Percentiles rank a stretch among this genome's conserved stretches.
phyloP scores from a whole-genome alignment of 2,329 filamentous ascomycete species.

The Epichloe hybrida region DNA sequence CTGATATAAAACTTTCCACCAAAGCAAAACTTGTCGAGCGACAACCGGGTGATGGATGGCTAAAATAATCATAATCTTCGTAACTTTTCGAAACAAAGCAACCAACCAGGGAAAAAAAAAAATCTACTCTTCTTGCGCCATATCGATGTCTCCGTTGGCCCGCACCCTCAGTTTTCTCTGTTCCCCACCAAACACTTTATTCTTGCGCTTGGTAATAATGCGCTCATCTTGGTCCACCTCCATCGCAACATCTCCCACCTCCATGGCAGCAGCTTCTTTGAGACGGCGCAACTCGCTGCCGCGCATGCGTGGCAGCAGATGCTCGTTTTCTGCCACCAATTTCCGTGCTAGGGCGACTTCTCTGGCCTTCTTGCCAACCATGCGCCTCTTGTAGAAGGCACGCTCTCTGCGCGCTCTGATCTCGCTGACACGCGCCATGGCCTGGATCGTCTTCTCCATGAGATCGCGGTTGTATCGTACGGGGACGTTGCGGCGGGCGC shows the following conservation, averaged over 20 bases:
- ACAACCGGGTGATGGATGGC: background rate
- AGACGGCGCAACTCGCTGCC: slow-evolving; percentile 48
- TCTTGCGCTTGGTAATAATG: slow-evolving; percentile 14
- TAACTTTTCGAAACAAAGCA: background rate
- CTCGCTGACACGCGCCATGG: slow-evolving; percentile 83
- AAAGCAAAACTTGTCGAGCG: background rate
- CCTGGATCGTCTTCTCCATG: slow-evolving; percentile 72
- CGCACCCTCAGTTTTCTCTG: slow-evolving; percentile 25
- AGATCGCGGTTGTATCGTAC: slow-evolving; percentile 93
- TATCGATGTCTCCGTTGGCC: slow-evolving; percentile 22
- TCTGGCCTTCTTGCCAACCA: slow-evolving; percentile 78
- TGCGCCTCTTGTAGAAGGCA: slow-evolving; percentile 85
- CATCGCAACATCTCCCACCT: slow-evolving; percentile 32
- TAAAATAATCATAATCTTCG: background rate
- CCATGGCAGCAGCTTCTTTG: slow-evolving; percentile 38
- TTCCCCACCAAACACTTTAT: slow-evolving; percentile 30
- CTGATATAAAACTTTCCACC: background rate
- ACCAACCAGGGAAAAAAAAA: background rate
- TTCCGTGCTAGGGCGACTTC: slow-evolving; percentile 71
- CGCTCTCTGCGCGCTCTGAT: slow-evolving; percentile 74
- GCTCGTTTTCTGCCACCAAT: slow-evolving; percentile 82
- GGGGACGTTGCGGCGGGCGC: slow-evolving; percentile 83
- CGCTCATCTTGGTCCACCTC: slow-evolving; percentile 12
- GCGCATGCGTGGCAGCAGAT: slow-evolving; percentile 67
- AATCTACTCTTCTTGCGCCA: slow-evolving; percentile 12